A percentile compares a stretch with the other conserved stretches of the same genome.
These are phyloP conservation scores for Ophidiomyces ophidiicola DNA, from an alignment of 2,329 filamentous ascomycete species.

Conservation along the genomic window DNA sequence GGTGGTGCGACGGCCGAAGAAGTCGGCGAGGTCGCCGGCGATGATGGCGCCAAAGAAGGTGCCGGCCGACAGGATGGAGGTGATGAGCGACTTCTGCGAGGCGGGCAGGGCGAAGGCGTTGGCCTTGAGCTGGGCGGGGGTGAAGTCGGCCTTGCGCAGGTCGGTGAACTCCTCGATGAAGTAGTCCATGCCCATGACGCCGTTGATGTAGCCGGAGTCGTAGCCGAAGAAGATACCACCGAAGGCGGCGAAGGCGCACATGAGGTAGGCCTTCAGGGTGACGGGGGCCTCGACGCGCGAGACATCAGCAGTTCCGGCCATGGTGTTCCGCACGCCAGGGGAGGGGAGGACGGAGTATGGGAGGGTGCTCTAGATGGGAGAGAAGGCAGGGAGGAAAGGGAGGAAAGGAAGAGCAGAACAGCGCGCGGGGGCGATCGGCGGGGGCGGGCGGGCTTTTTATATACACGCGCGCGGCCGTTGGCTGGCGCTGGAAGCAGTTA, in stretches of 20 bases:
- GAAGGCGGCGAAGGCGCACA: constrained; percentile 50
- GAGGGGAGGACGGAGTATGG: no score
- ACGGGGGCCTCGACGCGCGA: constrained; percentile 47
- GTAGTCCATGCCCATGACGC: constrained; percentile 40
- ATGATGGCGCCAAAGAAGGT: constrained; percentile 71
- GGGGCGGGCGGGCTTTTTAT: no score
- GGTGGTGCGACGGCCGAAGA: constrained; percentile 52
- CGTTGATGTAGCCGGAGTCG: constrained; percentile 46
- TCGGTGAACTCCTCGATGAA: constrained; percentile 28
- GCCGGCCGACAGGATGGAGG: constrained; percentile 63
- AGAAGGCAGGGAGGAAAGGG: not conserved
- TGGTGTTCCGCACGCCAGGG: no score
- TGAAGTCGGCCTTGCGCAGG: constrained; percentile 21
- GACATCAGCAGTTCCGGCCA: constrained; percentile 37
- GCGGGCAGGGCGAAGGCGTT: constrained; percentile 34
- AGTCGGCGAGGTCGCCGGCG: constrained; percentile 65
- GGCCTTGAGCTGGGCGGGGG: not conserved
- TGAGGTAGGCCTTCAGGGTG: constrained; percentile 47
- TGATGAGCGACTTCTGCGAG: constrained; percentile 49
- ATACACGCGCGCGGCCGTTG: no score
- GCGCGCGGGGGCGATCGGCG: no score
- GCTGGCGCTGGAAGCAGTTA: no score
- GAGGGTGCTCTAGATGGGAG: not conserved
- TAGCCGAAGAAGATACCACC: constrained; percentile 51
- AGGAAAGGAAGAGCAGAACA: not conserved